These are phyloP conservation scores for Betula pendula DNA, from an alignment of 306 rosid genomes.

Conservation along the genomic window DNA sequence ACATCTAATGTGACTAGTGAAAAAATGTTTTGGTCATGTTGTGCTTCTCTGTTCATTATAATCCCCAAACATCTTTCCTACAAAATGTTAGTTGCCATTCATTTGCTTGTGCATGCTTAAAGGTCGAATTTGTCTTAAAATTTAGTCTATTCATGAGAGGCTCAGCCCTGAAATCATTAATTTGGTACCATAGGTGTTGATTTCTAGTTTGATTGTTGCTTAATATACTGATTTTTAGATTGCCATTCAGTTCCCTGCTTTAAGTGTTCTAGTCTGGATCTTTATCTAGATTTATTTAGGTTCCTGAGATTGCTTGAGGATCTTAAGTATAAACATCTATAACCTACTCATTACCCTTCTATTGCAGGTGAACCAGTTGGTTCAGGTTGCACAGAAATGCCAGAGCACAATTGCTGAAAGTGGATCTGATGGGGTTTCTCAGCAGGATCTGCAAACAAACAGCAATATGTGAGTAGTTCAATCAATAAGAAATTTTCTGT, in stretches of 20 bases:
- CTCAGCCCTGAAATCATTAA: not conserved
- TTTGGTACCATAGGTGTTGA: not conserved
- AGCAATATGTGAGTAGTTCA: conserved; percentile 78
- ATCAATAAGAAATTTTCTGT: not conserved
- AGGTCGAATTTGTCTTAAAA: not conserved
- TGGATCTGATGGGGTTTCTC: conserved; percentile 90
- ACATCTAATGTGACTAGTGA: not conserved
- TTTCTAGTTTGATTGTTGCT: not conserved
- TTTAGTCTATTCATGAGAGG: not conserved
- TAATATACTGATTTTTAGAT: not conserved
- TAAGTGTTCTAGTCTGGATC: not conserved
- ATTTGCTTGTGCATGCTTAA: not conserved
- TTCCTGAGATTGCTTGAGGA: not conserved
- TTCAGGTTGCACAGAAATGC: conserved; percentile 91
- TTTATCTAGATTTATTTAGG: not conserved
- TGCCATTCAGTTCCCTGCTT: not conserved
- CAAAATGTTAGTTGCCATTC: not conserved
- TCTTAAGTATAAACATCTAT: not conserved
- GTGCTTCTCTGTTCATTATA: not conserved
- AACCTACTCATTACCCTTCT: not conserved
- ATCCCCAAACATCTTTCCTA: not conserved
- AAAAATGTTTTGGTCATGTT: not conserved
- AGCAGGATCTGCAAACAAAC: conserved; percentile 83
- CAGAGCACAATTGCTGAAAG: conserved; percentile 83
- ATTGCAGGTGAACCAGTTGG: conserved; percentile 82